Evolutionary conservation across 1,139 yeast species (phyloP).

Genomic region (Hanseniaspora gamundiae): DNA sequence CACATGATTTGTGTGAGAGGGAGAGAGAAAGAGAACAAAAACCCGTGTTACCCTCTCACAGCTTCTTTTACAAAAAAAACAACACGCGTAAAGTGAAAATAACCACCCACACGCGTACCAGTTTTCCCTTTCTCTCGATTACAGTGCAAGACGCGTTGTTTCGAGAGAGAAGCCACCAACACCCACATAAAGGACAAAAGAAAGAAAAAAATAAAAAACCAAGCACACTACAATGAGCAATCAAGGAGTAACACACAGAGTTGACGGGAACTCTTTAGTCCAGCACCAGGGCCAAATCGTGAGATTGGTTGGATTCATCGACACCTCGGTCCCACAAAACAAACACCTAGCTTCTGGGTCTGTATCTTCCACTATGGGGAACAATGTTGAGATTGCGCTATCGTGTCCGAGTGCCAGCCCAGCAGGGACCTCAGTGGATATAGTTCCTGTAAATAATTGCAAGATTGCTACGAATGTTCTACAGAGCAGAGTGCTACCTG

Average conservation of each 20-base stretch:
- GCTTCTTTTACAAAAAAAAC: too few relatives aligned
- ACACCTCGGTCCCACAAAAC: neutral
- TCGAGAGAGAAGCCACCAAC: too few relatives aligned
- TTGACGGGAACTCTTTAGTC: neutral
- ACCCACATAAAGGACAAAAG: neutral
- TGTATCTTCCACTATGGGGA: neutral
- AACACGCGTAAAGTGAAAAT: too few relatives aligned
- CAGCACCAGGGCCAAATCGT: constrained; percentile 1
- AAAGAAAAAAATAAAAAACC: neutral
- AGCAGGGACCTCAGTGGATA: neutral
- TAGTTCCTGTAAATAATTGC: neutral
- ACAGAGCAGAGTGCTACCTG: neutral
- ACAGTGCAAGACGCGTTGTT: too few relatives aligned
- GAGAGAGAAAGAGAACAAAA: too few relatives aligned
- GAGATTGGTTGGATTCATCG: neutral
- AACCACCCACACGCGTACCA: too few relatives aligned
- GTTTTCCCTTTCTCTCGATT: too few relatives aligned
- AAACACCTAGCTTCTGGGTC: neutral
- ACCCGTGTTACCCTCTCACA: too few relatives aligned
- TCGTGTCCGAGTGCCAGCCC: constrained; percentile 1
- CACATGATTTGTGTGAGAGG: too few relatives aligned
- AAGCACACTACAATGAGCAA: neutral
- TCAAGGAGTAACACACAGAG: constrained; percentile 1
- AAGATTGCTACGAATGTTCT: neutral
- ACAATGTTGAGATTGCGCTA: neutral